Conservation (phyloP, 352 stramenopile genomes). For the Pilasporangium apinafurcum region DNA sequence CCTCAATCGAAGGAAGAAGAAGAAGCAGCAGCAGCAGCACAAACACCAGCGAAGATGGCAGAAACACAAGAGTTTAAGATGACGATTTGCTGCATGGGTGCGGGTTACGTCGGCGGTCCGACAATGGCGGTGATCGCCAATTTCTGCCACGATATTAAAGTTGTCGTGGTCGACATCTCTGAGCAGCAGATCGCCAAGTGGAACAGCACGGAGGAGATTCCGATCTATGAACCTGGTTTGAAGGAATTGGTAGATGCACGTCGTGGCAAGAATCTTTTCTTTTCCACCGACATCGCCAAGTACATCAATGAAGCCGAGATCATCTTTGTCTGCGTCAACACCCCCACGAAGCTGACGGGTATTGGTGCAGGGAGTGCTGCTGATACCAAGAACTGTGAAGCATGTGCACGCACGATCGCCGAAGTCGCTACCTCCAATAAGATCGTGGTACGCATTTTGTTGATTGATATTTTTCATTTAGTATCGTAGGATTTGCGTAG, state of each 20-base stretch:
- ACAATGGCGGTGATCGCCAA: slow-evolving; percentile 99
- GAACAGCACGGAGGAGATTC: slow-evolving; percentile 93
- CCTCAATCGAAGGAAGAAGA: too few relatives aligned
- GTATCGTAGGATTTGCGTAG: too few relatives aligned
- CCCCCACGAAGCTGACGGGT: slow-evolving; percentile 96
- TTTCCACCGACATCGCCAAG: slow-evolving; percentile 96
- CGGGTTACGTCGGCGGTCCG: slow-evolving; percentile 98
- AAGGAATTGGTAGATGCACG: slow-evolving; percentile 92
- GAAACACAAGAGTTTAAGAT: slow-evolving; percentile 59
- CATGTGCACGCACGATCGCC: slow-evolving; percentile 97
- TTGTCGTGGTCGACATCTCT: slow-evolving; percentile 97
- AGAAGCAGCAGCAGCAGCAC: not conserved
- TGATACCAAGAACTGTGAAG: slow-evolving; percentile 99
- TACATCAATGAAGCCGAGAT: slow-evolving; percentile 97
- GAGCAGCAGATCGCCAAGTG: slow-evolving; percentile 96
- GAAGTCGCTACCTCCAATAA: slow-evolving; percentile 91
- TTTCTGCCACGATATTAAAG: slow-evolving; percentile 95
- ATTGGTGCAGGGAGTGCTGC: slow-evolving; percentile 96
- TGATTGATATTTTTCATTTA: too few relatives aligned
- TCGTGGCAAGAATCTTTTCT: slow-evolving; percentile 97
- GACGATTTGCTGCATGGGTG: slow-evolving; percentile 96
- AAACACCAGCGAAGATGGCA: slow-evolving; percentile 1
- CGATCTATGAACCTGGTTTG: slow-evolving; percentile 99
- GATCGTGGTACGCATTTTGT: slow-evolving; percentile 95
- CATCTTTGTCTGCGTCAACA: slow-evolving; percentile 99